Base-by-base conservation (phyloP, 2,329 filamentous ascomycete genomes). In the Fusarium sp. region DNA sequence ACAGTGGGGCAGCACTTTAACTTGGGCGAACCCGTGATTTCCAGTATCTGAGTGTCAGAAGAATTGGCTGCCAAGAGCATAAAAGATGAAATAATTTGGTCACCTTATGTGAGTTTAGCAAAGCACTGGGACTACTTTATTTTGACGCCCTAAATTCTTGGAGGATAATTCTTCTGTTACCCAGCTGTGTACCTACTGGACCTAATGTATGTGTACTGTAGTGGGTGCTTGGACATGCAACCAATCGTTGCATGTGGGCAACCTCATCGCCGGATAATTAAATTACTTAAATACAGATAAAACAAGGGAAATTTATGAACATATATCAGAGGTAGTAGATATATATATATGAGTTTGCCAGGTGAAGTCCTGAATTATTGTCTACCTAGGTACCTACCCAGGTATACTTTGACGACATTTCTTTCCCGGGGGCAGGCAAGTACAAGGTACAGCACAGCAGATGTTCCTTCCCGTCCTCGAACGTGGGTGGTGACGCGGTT, bases 1-100 rank as follows among this genome's bases (percentile, higher is more conserved):
- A 41, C 20, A 47, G 48, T 43, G 66, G 61, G 56, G 52, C 43
- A 69, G 20, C 27, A 40, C 38, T 49, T 58, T 59, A 52, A 62
- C 25, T 29, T 61, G 32, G 60, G 40, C 30, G 34, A 53, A n/a
- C 47, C 13, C 32, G 22, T 24, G 24, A 25, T 32, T 32, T 48
- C 46, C 46, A 25, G 12, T 13, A 25, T n/a, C 48, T 51, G 27
- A 27, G 38, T 32, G 13, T 32, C 30, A 15, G 13, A 32, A 32
- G 13, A 15, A 32, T 32, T 15, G 30, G 30, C 30, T 13, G 7
- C 7, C 8, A 32, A 7, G 13, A 32, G 13, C 30, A 32, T 32
- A 15, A 13, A 16, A 32, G 13, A 32, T 8, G 30, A 32, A 32
- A 32, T 32, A 15, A 8, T 32, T 15, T 16, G 13, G 30, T 15